These are phyloP conservation scores for Curvularia verruculosa DNA, from an alignment of 2,329 filamentous ascomycete genomes.

Conservation along the genomic window DNA sequence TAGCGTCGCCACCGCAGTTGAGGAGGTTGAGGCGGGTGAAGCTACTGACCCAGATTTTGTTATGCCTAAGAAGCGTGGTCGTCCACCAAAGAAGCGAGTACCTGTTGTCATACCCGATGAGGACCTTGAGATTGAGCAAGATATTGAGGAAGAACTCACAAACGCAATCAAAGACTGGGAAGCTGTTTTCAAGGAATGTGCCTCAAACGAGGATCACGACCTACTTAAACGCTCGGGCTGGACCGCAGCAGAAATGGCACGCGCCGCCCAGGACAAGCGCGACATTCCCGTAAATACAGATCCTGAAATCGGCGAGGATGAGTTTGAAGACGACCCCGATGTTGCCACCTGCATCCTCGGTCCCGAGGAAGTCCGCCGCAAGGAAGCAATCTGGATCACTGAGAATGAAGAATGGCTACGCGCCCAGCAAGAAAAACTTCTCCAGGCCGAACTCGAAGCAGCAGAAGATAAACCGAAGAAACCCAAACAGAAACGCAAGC, in stretches of 20 bases:
- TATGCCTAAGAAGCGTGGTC: constrained; percentile 47
- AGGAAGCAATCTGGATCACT: constrained; percentile 92
- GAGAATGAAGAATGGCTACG: constrained; percentile 94
- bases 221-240: constrained; percentile 34
- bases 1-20: constrained; percentile 28
- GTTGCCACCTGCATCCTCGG: constrained; percentile 79
- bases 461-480: constrained; percentile 58
- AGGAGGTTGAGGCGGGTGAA: constrained; percentile 23
- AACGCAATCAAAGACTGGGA: constrained; percentile 42
- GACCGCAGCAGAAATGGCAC: constrained; percentile 38
- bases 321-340: constrained; percentile 90
- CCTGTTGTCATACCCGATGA: constrained; percentile 50
- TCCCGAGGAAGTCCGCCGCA: constrained; percentile 75
- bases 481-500: constrained; percentile 54
- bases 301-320: constrained; percentile 73
- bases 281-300: constrained; percentile 28
- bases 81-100: constrained; percentile 41
- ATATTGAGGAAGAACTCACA: constrained; percentile 55
- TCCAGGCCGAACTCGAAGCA: constrained; percentile 71
- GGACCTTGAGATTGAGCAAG: constrained; percentile 55
- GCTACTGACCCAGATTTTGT: constrained; percentile 27
- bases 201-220: constrained; percentile 38
- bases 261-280: constrained; percentile 32
- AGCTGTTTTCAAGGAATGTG: constrained; percentile 37
- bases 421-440: constrained; percentile 80